Percentiles rank a stretch among this genome's conserved stretches.
phyloP scores from a whole-genome alignment of 345 rosid genomes.

The Bretschneidera sinensis region DNA sequence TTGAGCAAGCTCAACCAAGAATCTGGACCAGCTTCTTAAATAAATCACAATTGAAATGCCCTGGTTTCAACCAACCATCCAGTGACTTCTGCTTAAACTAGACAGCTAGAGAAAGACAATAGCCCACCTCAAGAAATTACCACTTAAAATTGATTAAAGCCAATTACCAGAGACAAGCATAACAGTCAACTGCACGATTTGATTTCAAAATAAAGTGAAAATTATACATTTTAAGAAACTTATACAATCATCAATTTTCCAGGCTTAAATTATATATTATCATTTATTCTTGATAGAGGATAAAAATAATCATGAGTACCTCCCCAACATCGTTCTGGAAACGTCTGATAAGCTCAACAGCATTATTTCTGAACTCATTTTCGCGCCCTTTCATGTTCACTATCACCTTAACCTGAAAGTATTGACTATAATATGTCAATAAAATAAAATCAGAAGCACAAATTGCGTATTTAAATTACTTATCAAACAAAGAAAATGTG shows the following conservation, averaged over 20 bases:
- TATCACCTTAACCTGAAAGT: constrained; percentile 78
- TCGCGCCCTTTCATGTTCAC: constrained; percentile 94
- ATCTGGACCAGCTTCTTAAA: neutral
- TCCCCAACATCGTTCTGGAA: constrained; percentile 90
- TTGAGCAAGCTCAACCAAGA: neutral
- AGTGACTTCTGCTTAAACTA: too few species aligned
- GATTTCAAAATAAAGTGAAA: neutral
- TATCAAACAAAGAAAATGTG: too few species aligned
- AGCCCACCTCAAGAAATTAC: too few species aligned
- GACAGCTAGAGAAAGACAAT: too few species aligned
- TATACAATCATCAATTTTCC: neutral
- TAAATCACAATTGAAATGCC: too few species aligned
- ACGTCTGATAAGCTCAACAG: constrained; percentile 76
- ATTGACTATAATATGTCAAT: constrained; percentile 13
- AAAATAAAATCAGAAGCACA: constrained; percentile 2
- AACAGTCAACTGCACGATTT: neutral
- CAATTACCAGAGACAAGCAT: neutral
- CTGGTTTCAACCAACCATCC: too few species aligned
- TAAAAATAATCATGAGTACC: constrained; percentile 35
- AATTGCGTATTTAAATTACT: too few species aligned
- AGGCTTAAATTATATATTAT: neutral
- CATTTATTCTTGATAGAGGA: too few species aligned
- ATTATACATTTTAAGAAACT: neutral
- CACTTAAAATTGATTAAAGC: neutral
- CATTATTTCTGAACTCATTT: constrained; percentile 81